These are phyloP conservation scores for Oemleria cerasiformis DNA, from an alignment of 306 rosid species.

Conservation along the genomic window DNA sequence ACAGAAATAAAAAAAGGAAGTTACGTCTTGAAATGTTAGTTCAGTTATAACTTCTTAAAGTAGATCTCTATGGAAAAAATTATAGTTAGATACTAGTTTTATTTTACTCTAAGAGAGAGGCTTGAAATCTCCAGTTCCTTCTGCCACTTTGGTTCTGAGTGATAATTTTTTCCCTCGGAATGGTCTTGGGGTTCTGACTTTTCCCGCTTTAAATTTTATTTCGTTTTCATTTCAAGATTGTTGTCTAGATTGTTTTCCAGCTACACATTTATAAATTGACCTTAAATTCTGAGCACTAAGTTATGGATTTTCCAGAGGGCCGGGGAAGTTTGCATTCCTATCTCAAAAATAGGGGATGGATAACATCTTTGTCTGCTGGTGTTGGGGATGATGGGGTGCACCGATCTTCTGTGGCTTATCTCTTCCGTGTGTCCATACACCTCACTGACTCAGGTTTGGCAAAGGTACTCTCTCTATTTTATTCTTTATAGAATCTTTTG, in stretches of 20 bases:
- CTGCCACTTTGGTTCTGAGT: not conserved
- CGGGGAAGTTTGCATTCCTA: constrained; percentile 84
- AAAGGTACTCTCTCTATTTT: constrained; percentile 48
- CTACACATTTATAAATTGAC: constrained; percentile 8
- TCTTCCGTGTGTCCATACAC: constrained; percentile 73
- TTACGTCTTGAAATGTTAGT: not conserved
- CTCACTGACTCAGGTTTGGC: constrained; percentile 92
- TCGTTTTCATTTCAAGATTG: not conserved
- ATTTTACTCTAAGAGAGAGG: not conserved
- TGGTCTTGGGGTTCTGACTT: not conserved
- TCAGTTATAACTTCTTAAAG: not conserved
- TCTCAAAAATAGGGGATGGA: constrained; percentile 88
- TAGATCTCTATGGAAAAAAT: not conserved
- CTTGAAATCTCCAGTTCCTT: constrained; percentile 2
- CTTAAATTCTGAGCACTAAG: constrained; percentile 28
- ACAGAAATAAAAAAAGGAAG: not conserved
- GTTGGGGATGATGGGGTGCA: constrained; percentile 85
- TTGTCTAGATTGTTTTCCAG: constrained; percentile 1
- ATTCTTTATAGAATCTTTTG: constrained; percentile 13
- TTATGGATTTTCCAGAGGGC: constrained; percentile 70
- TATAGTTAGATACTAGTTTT: not conserved
- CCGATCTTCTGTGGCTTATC: constrained; percentile 68
- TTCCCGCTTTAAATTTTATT: not conserved
- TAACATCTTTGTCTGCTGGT: constrained; percentile 81
- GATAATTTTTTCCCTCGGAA: not conserved